A percentile compares a stretch with the other conserved stretches of the same genome.
These are phyloP conservation scores for Clavariopsis aquatica DNA, from an alignment of 495 filamentous ascomycete species.

Conservation along the genomic window DNA sequence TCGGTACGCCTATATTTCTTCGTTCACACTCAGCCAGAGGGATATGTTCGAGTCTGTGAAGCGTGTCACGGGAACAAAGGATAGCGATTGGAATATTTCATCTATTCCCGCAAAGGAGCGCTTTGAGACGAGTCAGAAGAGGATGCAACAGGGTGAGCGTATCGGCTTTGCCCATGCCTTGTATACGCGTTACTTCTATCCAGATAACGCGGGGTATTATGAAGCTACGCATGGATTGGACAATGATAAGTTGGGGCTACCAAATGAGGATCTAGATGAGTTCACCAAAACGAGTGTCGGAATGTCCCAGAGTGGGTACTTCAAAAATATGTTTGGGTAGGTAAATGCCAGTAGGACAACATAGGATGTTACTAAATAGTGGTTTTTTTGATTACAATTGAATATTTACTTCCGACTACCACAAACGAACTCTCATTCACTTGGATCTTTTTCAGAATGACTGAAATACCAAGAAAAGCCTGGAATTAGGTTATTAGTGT, in stretches of 20 bases:
- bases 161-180: conserved; percentile 54
- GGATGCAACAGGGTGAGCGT: conserved; percentile 49
- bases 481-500: neutral
- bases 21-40: conserved; percentile 51
- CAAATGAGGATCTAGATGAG: conserved; percentile 63
- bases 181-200: conserved; percentile 56
- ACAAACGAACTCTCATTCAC: neutral
- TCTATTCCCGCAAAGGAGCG: conserved; percentile 50
- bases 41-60: conserved; percentile 52
- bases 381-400: too few relatives aligned
- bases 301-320: conserved; percentile 14
- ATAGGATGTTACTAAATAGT: too few relatives aligned
- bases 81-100: conserved; percentile 59
- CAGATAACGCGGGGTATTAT: conserved; percentile 48
- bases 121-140: conserved; percentile 47
- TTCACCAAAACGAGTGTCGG: conserved; percentile 49
- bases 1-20: conserved; percentile 46
- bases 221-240: conserved; percentile 45
- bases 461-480: conserved; percentile 21
- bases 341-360: too few relatives aligned
- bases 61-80: conserved; percentile 56
- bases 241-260: conserved; percentile 57
- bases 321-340: conserved; percentile 10
- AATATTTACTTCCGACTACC: too few relatives aligned
- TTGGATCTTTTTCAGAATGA: neutral